These are phyloP conservation scores for thale cress (Arabidopsis thaliana) DNA, from an alignment of 345 rosid genomes.

Conservation along the genomic window TAIR10.1 NC_003070.9:21044501-21045000, in stretches of 20 bases:
- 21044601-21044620: slow-evolving; percentile 14
- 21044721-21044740: slow-evolving; percentile 6
- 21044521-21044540: neutral
- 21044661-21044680: slow-evolving; percentile 11
- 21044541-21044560: slow-evolving; percentile 16
- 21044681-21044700: slow-evolving; percentile 32
- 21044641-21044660: neutral
- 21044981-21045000: too few species aligned
- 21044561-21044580: slow-evolving; percentile 20
- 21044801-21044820: neutral
- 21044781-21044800: neutral
- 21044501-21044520: neutral
- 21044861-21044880: neutral
- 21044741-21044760: neutral
- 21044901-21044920: neutral
- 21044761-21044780: neutral
- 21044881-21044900: neutral
- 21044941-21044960: too few species aligned
- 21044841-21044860: neutral
- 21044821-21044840: neutral
- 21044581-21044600: slow-evolving; percentile 25
- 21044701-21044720: slow-evolving; percentile 25
- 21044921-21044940: neutral
- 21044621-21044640: slow-evolving; percentile 21
- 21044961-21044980: too few species aligned